These are phyloP conservation scores for Steccherinum ochraceum DNA, from an alignment of 768 basidiomycete species.

Conservation along the genomic window DNA sequence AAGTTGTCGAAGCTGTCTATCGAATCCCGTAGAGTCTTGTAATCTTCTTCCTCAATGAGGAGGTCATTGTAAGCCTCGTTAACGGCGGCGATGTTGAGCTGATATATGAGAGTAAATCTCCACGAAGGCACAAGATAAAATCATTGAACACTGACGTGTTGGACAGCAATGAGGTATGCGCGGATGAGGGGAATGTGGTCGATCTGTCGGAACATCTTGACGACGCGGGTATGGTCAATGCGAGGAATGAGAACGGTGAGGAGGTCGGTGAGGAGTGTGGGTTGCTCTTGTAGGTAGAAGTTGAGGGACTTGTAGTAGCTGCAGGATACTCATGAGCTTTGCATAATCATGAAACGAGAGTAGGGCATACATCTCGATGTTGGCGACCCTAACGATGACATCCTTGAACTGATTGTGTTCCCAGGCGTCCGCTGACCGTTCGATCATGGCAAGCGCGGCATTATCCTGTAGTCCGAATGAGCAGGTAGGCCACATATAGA, in stretches of 20 bases:
- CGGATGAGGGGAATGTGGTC: conserved; percentile 96
- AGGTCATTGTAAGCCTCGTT: conserved; percentile 98
- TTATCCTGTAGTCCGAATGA: conserved; percentile 68
- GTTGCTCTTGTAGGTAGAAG: conserved; percentile 93
- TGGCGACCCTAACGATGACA: conserved; percentile 91
- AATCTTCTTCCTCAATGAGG: conserved; percentile 99
- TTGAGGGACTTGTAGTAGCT: conserved; percentile 94
- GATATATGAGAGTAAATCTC: conserved; percentile 8
- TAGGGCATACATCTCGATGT: conserved; percentile 93
- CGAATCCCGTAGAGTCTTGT: conserved; percentile 94
- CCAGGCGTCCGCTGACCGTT: conserved; percentile 97
- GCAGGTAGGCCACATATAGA: conserved; percentile 1
- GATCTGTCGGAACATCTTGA: conserved; percentile 90
- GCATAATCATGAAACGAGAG: conserved; percentile 4
- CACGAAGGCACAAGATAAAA: background rate
- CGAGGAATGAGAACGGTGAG: conserved; percentile 89
- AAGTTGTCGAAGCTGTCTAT: conserved; percentile 99
- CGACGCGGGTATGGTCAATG: conserved; percentile 92
- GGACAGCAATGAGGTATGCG: conserved; percentile 94
- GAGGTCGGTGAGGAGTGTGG: conserved; percentile 88
- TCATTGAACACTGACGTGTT: conserved; percentile 82
- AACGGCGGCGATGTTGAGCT: conserved; percentile 95
- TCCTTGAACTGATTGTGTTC: conserved; percentile 99
- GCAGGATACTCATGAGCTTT: too few species aligned
- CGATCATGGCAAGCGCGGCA: conserved; percentile 97